Conservation (phyloP, 805 yeast species). For the Zygotorulaspora sp. region DNA sequence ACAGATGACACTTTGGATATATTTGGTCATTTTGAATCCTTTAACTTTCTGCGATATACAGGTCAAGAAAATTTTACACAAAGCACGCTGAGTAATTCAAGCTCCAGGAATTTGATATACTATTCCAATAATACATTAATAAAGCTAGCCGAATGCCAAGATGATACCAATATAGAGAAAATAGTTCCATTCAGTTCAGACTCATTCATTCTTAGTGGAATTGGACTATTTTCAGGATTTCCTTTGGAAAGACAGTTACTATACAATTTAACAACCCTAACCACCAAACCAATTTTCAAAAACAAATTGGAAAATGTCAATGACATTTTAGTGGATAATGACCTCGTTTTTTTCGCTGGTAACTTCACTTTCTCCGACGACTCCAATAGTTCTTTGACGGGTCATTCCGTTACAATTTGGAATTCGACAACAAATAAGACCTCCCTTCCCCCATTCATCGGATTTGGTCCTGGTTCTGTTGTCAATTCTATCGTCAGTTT, state of each 20-base stretch:
- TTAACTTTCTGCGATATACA: constrained; percentile 25
- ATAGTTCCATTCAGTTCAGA: constrained; percentile 33
- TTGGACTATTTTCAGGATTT: constrained; percentile 28
- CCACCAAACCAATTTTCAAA: constrained; percentile 28
- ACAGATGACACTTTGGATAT: constrained; percentile 17
- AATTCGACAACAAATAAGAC: constrained; percentile 43
- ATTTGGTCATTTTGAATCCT: constrained; percentile 22
- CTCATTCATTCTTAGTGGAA: constrained; percentile 35
- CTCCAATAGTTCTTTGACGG: constrained; percentile 29
- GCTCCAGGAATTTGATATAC: constrained; percentile 22
- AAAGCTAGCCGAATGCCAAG: constrained; percentile 15
- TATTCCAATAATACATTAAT: constrained; percentile 28
- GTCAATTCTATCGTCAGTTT: constrained; percentile 60
- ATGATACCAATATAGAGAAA: constrained; percentile 18
- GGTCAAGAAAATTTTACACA: constrained; percentile 35
- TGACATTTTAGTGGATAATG: constrained; percentile 46
- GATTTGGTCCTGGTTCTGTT: constrained; percentile 57
- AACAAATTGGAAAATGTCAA: constrained; percentile 33
- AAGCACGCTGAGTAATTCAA: constrained; percentile 5
- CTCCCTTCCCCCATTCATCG: constrained; percentile 59
- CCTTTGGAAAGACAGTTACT: constrained; percentile 33
- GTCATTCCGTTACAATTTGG: constrained; percentile 56
- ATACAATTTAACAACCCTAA: constrained; percentile 32
- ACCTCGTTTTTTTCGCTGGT: constrained; percentile 76
- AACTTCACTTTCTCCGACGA: constrained; percentile 48